Base-by-base conservation (phyloP, 2,329 filamentous ascomycete genomes). In the Colletotrichum tabaci region DNA sequence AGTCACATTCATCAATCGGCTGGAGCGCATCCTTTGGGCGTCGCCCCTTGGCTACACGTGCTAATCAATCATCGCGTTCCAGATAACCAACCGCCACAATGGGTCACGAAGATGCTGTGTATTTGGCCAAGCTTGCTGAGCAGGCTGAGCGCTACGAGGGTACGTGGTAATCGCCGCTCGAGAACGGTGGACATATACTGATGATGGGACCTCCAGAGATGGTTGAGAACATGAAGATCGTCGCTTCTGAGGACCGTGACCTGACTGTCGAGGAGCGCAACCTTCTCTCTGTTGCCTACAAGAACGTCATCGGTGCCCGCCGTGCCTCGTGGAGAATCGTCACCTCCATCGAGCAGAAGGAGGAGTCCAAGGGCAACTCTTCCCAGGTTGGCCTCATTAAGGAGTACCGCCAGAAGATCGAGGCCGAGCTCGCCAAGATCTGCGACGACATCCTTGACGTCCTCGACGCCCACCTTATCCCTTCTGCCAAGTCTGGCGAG, bases 91-190 rank as follows among this genome's bases (percentile, higher is more conserved):
- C 77, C 79, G 86, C 84, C 89, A 95, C 89, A 89, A 98, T 98
- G 96, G 95, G 94, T 91, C 94, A 98, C 90, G 96, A 98, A 91
- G 95, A 98, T 89, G 96, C 95, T 82, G 96, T 99, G 83, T 98
- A 98, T 87, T 93, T 98, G 85, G 96, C 96, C 88, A 98, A 98
- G 95, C 94, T 99, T 86, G 96, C 96, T 84, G 96, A 99, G 93
- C 96, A 99, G 92, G 96, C 96, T 86, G 96, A 99, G 92, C 96
- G 96, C 85, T 99, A 99, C 88, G 96, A 99, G 90, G 96, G 96
- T 98, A 88, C 81, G 90, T 86, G 66, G 35, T 65, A 12, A 38
- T 61, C 46, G 49, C 55, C 50, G 50, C 62, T 52, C 35, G 26
- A 26, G 44, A 47, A 16, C 23, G 70, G 69, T 73, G 46, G 55